phyloP scores from a whole-genome alignment of 495 filamentous ascomycete genomes.

The Penicillium canescens region DNA sequence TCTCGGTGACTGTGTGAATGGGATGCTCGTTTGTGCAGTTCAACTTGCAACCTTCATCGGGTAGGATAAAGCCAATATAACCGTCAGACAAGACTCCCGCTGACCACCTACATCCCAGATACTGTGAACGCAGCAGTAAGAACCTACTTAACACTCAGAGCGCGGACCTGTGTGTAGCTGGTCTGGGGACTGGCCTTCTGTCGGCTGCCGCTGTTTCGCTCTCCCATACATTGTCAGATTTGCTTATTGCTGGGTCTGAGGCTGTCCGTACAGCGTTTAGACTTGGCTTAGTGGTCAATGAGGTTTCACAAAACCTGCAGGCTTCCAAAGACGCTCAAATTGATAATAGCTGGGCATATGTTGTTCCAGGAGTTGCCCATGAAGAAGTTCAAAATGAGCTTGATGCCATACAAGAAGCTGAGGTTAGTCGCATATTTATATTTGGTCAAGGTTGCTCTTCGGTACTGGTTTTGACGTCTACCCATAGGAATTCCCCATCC shows the following conservation, averaged over 20 bases:
- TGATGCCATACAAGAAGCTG: slow-evolving; percentile 22
- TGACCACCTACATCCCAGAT: neutral
- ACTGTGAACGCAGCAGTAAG: slow-evolving; percentile 21
- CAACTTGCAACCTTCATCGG: slow-evolving; percentile 41
- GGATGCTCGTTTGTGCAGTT: slow-evolving; percentile 33
- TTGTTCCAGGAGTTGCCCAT: slow-evolving; percentile 30
- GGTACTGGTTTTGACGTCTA: too few species aligned
- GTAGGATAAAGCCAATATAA: slow-evolving; percentile 19
- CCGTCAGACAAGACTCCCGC: neutral
- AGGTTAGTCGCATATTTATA: too few species aligned
- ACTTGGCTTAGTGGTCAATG: slow-evolving; percentile 34
- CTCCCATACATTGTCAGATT: slow-evolving; percentile 28
- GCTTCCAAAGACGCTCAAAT: slow-evolving; percentile 15
- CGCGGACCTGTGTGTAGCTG: slow-evolving; percentile 6
- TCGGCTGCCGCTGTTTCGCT: slow-evolving; percentile 37
- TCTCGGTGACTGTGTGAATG: slow-evolving; percentile 37
- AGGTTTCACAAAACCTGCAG: slow-evolving; percentile 36
- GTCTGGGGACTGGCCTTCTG: slow-evolving; percentile 41
- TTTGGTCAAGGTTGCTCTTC: too few species aligned
- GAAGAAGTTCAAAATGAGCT: slow-evolving; percentile 39
- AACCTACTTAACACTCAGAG: slow-evolving; percentile 21
- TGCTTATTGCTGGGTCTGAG: slow-evolving; percentile 23
- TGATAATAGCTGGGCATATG: slow-evolving; percentile 42
- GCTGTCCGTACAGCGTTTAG: slow-evolving; percentile 37
- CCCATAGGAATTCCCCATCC: neutral